phyloP scores from a whole-genome alignment of 2,329 filamentous ascomycete genomes.

The Colletotrichum falcatum region DNA sequence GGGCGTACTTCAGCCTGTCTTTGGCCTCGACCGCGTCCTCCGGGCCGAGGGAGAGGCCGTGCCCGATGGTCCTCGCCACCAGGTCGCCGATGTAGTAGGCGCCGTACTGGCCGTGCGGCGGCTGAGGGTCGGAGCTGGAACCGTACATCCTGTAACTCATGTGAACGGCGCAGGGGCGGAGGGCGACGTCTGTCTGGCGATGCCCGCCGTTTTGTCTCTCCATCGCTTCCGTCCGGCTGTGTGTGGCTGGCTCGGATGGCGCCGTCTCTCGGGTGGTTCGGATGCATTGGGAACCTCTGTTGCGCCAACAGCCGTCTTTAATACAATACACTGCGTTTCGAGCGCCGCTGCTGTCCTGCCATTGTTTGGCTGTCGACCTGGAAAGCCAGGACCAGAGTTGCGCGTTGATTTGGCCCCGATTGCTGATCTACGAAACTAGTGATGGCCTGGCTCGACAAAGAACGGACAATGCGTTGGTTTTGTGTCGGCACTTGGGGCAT shows the following conservation, averaged over 20 bases:
- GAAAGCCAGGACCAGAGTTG: too few species aligned
- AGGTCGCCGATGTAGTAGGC: neutral
- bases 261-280: neutral
- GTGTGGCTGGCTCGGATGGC: neutral
- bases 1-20: slow-evolving; percentile 2
- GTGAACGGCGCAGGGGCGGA: neutral
- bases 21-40: neutral
- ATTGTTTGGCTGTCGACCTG: neutral
- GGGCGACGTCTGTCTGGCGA: neutral
- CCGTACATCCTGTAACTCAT: neutral
- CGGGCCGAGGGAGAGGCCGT: neutral
- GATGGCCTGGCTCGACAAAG: neutral
- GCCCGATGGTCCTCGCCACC: neutral
- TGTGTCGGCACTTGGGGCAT: neutral
- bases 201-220: neutral
- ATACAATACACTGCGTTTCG: neutral
- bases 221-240: neutral
- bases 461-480: neutral
- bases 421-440: neutral
- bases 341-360: too few species aligned
- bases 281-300: rapidly evolving
- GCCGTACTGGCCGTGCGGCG: neutral
- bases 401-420: neutral
- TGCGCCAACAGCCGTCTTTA: neutral
- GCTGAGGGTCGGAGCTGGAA: neutral